Evolutionary conservation across 2,329 filamentous ascomycete species (phyloP).

Genomic region (Fusarium humuli): DNA sequence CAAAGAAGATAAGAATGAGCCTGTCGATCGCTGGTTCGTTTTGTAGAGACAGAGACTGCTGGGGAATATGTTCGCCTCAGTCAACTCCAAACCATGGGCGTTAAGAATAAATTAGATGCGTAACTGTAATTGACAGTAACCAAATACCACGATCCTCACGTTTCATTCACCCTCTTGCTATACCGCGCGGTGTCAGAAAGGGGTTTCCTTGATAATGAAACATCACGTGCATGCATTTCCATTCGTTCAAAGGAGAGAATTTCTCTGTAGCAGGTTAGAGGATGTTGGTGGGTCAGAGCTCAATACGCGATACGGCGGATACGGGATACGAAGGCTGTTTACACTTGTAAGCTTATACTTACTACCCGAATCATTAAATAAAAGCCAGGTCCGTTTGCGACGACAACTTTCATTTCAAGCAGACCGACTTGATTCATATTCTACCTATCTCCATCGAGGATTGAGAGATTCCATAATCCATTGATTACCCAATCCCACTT

Average conservation of each 20-base stretch:
- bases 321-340: not conserved
- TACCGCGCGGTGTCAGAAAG: not conserved
- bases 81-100: not conserved
- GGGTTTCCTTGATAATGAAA: not conserved
- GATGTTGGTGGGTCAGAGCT: not conserved
- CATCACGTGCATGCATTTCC: not conserved
- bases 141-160: not conserved
- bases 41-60: not conserved
- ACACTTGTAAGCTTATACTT: not conserved
- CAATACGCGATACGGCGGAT: not conserved
- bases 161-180: not conserved
- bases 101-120: not conserved
- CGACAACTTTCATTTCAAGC: rapidly evolving
- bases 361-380: not conserved
- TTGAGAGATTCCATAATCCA: too few species aligned
- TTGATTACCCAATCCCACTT: too few species aligned
- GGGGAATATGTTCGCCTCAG: not conserved
- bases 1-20: not conserved
- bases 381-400: not conserved
- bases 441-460: too few species aligned
- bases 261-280: too few species aligned
- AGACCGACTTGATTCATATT: not conserved
- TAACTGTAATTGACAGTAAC: not conserved
- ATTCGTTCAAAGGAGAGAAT: too few species aligned
- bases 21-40: not conserved